Evolutionary conservation across 352 stramenopile genomes (phyloP).

Genomic region (Thalassiosira exigua): DNA sequence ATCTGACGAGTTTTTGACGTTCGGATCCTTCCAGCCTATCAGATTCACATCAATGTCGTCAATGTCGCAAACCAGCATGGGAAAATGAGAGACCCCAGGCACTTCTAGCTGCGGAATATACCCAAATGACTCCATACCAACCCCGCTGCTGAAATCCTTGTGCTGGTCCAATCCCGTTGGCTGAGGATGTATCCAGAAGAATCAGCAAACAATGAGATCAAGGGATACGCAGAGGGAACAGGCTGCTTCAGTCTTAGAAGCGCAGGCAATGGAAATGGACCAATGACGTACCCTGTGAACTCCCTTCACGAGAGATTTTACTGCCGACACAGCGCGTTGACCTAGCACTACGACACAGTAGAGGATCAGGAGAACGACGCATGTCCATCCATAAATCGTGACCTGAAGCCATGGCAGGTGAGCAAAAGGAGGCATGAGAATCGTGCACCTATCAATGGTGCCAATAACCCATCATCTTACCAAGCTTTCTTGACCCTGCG

Average conservation of each 20-base stretch:
- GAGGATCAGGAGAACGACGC: slow-evolving; percentile 34
- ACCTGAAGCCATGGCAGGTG: slow-evolving; percentile 39
- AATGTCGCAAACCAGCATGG: slow-evolving; percentile 72
- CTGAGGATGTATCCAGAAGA: slow-evolving; percentile 19
- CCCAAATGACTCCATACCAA: slow-evolving; percentile 58
- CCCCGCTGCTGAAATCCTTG: slow-evolving; percentile 75
- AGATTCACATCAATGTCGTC: slow-evolving; percentile 69
- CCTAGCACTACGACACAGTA: slow-evolving; percentile 48
- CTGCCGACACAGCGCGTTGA: slow-evolving; percentile 20
- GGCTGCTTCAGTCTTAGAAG: no score
- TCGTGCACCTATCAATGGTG: no score
- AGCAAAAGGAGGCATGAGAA: no score
- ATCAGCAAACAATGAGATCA: no score
- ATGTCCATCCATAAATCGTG: slow-evolving; percentile 53
- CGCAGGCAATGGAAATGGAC: no score
- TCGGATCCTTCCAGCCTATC: slow-evolving; percentile 63
- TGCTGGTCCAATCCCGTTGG: slow-evolving; percentile 53
- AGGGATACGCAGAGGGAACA: no score
- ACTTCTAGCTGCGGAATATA: slow-evolving; percentile 74
- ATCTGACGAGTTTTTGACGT: slow-evolving; percentile 33
- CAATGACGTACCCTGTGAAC: slow-evolving; percentile 44
- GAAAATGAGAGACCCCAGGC: slow-evolving; percentile 60
- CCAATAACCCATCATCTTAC: no score
- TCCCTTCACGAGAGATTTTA: slow-evolving; percentile 40
- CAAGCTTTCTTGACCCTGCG: no score